A percentile compares a stretch with the other conserved stretches of the same genome.
phyloP scores from a whole-genome alignment of 768 basidiomycete species.

The Scleroderma bovista region DNA sequence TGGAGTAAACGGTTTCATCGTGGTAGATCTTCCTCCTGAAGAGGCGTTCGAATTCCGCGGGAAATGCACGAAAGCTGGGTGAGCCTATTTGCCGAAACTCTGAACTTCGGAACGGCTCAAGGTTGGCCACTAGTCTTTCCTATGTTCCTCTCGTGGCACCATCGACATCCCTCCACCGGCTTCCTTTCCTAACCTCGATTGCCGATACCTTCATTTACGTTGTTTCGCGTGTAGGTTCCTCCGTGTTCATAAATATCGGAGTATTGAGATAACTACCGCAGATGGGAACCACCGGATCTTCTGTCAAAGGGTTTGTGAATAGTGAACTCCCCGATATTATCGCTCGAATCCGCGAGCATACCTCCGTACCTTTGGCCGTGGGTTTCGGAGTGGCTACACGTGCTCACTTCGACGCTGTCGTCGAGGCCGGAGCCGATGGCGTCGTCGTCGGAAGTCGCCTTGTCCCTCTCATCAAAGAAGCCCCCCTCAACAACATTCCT shows the following conservation, averaged over 20 bases:
- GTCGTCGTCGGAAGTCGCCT: conserved; percentile 91
- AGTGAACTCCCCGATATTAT: conserved; percentile 78
- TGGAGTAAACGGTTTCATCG: conserved; percentile 95
- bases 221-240: conserved; percentile 75
- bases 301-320: conserved; percentile 66
- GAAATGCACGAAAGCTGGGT: conserved; percentile 81
- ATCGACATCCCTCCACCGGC: conserved; percentile 81
- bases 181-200: conserved; percentile 87
- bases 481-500: conserved; percentile 44
- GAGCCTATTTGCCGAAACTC: conserved; percentile 25
- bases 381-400: conserved; percentile 95
- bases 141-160: conserved; percentile 96
- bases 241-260: not conserved
- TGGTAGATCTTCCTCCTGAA: conserved; percentile 97
- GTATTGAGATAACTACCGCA: conserved; percentile 21
- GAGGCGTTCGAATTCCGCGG: conserved; percentile 88
- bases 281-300: conserved; percentile 99
- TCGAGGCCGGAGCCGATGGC: conserved; percentile 86
- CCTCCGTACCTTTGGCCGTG: conserved; percentile 83
- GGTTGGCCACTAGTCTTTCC: conserved; percentile 55
- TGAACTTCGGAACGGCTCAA: not conserved
- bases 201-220: conserved; percentile 98
- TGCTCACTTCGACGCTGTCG: conserved; percentile 82
- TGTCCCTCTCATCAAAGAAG: conserved; percentile 71
- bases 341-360: conserved; percentile 70